Percentiles rank a stretch among this genome's conserved stretches.
Evolutionary conservation across 2,329 filamentous ascomycete genomes (phyloP).

Genomic region (Knufia petricola): DNA sequence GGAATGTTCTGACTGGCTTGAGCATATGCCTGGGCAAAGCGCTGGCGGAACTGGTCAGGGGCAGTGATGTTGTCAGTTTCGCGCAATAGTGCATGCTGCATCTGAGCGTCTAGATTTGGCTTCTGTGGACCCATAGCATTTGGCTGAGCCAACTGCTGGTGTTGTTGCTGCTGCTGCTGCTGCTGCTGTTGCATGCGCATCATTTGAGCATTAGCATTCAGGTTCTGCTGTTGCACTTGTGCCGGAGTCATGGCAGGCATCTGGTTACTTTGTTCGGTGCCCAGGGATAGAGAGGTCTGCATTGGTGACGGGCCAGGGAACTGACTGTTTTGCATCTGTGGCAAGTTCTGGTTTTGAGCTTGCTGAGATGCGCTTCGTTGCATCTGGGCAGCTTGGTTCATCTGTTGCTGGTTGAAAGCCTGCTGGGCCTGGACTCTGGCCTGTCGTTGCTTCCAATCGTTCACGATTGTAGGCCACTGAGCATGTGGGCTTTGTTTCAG

Average conservation of each 20-base stretch:
- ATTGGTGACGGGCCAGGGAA: constrained; percentile 14
- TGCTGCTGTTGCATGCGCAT: constrained; percentile 12
- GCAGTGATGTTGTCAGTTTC: not conserved
- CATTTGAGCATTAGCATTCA: too few species aligned
- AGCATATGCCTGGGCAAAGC: not conserved
- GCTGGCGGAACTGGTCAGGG: not conserved
- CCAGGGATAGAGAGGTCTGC: constrained; percentile 22
- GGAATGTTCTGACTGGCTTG: not conserved
- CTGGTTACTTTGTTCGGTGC: constrained; percentile 13
- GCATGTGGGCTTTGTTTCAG: constrained; percentile 16
- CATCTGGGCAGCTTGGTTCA: constrained; percentile 12
- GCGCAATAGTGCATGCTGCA: not conserved
- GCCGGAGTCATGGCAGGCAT: constrained; percentile 11
- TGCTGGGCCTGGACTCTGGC: not conserved
- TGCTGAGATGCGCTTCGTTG: constrained; percentile 22
- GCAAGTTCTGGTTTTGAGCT: constrained; percentile 13
- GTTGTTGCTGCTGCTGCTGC: constrained; percentile 25
- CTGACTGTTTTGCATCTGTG: constrained; percentile 14
- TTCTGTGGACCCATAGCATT: constrained; percentile 9
- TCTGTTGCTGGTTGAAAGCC: constrained; percentile 9
- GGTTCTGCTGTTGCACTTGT: constrained; percentile 9
- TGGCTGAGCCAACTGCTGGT: constrained; percentile 19
- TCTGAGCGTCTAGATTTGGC: not conserved
- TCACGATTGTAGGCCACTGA: constrained; percentile 19
- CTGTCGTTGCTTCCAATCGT: not conserved